phyloP scores from a whole-genome alignment of 2,329 filamentous ascomycete genomes.

The Penicillium sp. region DNA sequence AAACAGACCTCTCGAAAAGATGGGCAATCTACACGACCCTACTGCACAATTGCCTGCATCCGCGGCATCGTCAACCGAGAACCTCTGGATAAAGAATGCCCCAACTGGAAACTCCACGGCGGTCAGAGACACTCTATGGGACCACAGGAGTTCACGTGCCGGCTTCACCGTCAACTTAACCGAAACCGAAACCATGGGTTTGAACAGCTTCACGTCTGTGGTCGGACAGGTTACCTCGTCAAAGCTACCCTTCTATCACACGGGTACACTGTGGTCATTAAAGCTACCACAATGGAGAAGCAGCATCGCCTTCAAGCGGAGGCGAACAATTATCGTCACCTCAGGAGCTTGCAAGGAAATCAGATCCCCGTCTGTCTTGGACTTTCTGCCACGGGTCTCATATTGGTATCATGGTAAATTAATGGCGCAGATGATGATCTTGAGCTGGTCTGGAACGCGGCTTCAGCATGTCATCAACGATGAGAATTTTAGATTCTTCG shows the following conservation, averaged over 20 bases:
- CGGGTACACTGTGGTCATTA: slow-evolving; percentile 33
- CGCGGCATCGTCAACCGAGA: slow-evolving; percentile 22
- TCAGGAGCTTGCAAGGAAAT: slow-evolving; percentile 24
- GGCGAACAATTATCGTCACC: slow-evolving; percentile 25
- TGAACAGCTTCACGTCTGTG: slow-evolving; percentile 25
- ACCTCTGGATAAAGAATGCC: slow-evolving; percentile 27
- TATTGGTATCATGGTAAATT: slow-evolving; percentile 28
- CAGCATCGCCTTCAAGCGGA: slow-evolving; percentile 25
- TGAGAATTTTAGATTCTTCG: slow-evolving; percentile 6
- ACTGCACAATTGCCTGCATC: slow-evolving; percentile 26
- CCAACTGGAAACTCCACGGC: slow-evolving; percentile 33
- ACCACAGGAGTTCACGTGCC: slow-evolving; percentile 19
- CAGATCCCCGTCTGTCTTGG: slow-evolving; percentile 28
- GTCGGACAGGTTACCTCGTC: slow-evolving; percentile 28
- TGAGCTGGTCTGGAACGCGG: slow-evolving; percentile 16
- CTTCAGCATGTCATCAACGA: slow-evolving; percentile 9
- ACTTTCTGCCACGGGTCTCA: slow-evolving; percentile 17
- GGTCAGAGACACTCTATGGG: slow-evolving; percentile 32
- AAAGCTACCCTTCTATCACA: slow-evolving; percentile 28
- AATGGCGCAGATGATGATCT: slow-evolving; percentile 22
- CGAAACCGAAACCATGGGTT: slow-evolving; percentile 23
- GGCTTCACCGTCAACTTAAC: slow-evolving; percentile 20
- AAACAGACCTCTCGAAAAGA: slow-evolving; percentile 19
- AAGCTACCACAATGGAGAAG: slow-evolving; percentile 25
- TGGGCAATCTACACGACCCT: slow-evolving; percentile 12